Evolutionary conservation across 768 basidiomycete genomes (phyloP), one percentile per base, ranked within the genome.

Genomic region (Boletus rubropictus): DNA sequence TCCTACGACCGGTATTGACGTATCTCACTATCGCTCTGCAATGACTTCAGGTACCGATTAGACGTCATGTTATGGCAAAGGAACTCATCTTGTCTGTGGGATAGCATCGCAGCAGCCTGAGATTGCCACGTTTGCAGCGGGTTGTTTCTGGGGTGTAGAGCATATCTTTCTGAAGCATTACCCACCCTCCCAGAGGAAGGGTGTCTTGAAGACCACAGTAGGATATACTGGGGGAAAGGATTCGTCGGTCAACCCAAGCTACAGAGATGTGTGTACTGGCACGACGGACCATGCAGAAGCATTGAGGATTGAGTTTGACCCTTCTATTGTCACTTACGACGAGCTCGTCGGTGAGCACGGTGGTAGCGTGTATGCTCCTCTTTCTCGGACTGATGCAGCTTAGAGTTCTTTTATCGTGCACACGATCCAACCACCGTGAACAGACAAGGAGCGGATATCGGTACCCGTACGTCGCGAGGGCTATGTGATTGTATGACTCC

Each of bases 321-420:
- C 88, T 0, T 68, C 65, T 14, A 68, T 84, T 32, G 81, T 97
- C 22, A 73, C 74, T 12, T 98, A 95, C 57, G 89, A 72, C 7
- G 84, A 95, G 62, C 81, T 97, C 28, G 89, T 94, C 28, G 88
- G 88, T 84, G 62, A 54, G 86, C 77, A 3, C 24, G 17, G 14
- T 31, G 39, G 12, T 6, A 6, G 15, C 15, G 17, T 3, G 45
- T 9, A 27, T 35, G 24, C 18, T n/a, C 4, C 22, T 37, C 6
- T 24, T 41, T 21, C 39, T 11, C 22, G 2, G 12, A 18, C 20
- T 33, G 43, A 45, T 3, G 31, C 25, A 1, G 34, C 25, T 11
- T 63, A 84, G 91, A 95, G 67, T 94, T 93, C 73, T 95, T 95
- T 69, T 95, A 92, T 66, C 79, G 95, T 38, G 90, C 89, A 0